Percentiles rank a stretch among this genome's conserved stretches.
Conservation (phyloP, 306 rosid species). For the Vigna angularis region DNA sequence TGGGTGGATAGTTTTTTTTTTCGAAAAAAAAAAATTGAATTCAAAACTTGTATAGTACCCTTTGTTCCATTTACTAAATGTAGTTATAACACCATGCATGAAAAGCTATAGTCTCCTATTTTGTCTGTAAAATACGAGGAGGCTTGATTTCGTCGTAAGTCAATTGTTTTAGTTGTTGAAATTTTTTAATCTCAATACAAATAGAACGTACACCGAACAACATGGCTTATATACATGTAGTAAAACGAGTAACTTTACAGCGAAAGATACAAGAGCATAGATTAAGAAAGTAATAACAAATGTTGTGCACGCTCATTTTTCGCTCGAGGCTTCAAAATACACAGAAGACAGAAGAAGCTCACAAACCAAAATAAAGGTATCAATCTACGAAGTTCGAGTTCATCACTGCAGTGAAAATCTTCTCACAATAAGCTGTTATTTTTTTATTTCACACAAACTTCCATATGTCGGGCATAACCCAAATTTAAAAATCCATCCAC, state of each 20-base stretch:
- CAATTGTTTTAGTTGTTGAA: neutral
- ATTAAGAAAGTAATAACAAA: conserved; percentile 45
- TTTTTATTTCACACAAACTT: conserved; percentile 53
- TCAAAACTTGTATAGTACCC: neutral
- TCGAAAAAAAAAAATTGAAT: neutral
- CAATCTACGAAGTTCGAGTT: conserved; percentile 27
- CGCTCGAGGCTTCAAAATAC: conserved; percentile 13
- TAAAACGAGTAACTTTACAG: conserved; percentile 26
- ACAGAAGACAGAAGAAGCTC: conserved; percentile 48
- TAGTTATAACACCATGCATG: neutral
- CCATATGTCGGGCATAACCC: conserved; percentile 54
- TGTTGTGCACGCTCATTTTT: conserved; percentile 37
- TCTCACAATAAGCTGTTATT: conserved; percentile 27
- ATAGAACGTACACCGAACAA: conserved; percentile 2
- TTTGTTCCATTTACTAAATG: neutral
- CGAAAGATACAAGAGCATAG: conserved; percentile 43
- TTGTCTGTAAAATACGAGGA: neutral
- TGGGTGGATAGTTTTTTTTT: neutral
- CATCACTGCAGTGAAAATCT: conserved; percentile 41
- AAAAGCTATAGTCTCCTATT: neutral
- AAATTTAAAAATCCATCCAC: conserved; percentile 50
- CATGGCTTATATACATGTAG: neutral
- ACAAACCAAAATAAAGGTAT: conserved; percentile 12
- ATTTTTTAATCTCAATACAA: conserved; percentile 19
- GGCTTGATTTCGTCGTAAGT: conserved; percentile 23